A percentile compares a stretch with the other conserved stretches of the same genome.
Conservation (phyloP, 176 grass and related monocot genomes). For the Oryza glaberrima region DNA sequence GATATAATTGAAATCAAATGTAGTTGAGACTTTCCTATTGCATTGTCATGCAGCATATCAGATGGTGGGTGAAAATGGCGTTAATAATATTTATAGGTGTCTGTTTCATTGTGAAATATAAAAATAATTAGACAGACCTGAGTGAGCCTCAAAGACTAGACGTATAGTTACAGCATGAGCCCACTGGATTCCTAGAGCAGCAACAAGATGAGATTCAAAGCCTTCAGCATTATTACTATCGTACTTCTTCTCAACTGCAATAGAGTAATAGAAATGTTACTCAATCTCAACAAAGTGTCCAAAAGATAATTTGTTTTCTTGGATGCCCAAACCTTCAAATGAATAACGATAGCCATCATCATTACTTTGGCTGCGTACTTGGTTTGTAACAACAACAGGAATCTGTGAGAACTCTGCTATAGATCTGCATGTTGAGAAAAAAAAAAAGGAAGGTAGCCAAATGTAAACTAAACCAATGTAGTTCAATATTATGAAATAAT, state of each 20-base stretch:
- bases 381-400: constrained; percentile 94
- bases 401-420: constrained; percentile 87
- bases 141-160: constrained; percentile 94
- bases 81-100: neutral
- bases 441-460: constrained; percentile 35
- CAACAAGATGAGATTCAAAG: constrained; percentile 83
- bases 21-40: neutral
- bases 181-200: constrained; percentile 93
- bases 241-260: constrained; percentile 60
- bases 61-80: neutral
- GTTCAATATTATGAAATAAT: constrained; percentile 1
- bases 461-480: constrained; percentile 29
- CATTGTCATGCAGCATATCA: constrained; percentile 5
- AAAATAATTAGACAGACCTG: constrained; percentile 58
- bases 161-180: constrained; percentile 87
- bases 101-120: neutral
- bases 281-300: constrained; percentile 16
- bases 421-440: constrained; percentile 51
- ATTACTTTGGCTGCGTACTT: constrained; percentile 86
- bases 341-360: constrained; percentile 71
- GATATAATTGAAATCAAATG: neutral
- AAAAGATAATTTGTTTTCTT: constrained; percentile 3
- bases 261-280: constrained; percentile 28
- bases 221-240: constrained; percentile 38
- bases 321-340: constrained; percentile 78